Evolutionary conservation across 1,284 basidiomycete species (phyloP), one percentile per base, ranked within the genome.

Genomic region (Leccinum discolor): DNA sequence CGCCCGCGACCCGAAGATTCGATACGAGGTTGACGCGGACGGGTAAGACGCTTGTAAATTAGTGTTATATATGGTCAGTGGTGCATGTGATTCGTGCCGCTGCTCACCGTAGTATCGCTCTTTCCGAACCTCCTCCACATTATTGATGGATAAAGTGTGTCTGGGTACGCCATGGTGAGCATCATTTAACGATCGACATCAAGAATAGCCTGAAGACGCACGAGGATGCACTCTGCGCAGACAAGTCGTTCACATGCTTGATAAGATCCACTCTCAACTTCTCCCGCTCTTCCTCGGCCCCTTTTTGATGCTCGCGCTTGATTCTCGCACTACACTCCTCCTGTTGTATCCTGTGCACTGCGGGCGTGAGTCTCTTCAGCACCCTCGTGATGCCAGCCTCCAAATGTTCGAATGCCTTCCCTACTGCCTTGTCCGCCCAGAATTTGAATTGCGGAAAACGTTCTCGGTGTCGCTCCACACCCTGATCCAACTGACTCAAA

Each of bases 171-270:
- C 8, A 44, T 11, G 0, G 11, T 74, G 5, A 71, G 47, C 14
- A 4, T 14, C 12, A 4, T 0, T 32, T 8, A 32, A 32, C 8
- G 29, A 18, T 14, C 8, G 7, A 44, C 4, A 61, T 21, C 0
- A 0, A 42, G 40, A 44, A 44, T 44, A n/a, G 29, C 29, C 18
- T 18, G 18, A 18, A 32, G n/a, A 75, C 75, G 60, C 38, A 77
- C 74, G 61, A 40, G 14, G 50, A 62, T 16, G 14, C 0, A 1
- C 1, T 44, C 5, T 47, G 26, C 7, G 61, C 3, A 35, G 74
- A 74, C 11, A 47, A 8, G 4, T 29, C 11, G 12, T 77, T 79
- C 11, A 79, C 29, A 1, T 62, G 61, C n/a, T 57, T 64, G 52
- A 82, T 75, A 32, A 8, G 1, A 18, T 18, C 18, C 18, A 18